Evolutionary conservation across 306 rosid species (phyloP).

Genomic region (Glycyrrhiza uralensis): DNA sequence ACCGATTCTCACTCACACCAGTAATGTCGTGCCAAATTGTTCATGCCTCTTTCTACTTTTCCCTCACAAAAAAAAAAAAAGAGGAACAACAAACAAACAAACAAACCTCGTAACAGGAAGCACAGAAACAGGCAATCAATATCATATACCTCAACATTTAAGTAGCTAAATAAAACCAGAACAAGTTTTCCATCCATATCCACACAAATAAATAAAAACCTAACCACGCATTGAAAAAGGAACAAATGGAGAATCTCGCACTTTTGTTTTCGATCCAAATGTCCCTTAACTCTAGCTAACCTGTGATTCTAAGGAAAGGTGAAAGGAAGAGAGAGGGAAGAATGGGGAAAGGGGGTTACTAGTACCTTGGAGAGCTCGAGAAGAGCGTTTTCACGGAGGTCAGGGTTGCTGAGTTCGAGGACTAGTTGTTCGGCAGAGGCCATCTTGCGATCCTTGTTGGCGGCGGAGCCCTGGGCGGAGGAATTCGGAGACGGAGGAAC

Average conservation of each 20-base stretch:
- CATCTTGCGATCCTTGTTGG: slow-evolving; percentile 55
- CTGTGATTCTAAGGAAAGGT: neutral
- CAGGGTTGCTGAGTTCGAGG: slow-evolving; percentile 45
- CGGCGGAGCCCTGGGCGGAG: slow-evolving; percentile 28
- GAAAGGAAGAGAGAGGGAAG: neutral
- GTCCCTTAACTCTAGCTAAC: neutral
- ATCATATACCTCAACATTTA: neutral
- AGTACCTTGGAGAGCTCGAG: slow-evolving; percentile 46
- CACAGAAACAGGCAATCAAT: neutral
- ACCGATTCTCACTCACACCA: neutral
- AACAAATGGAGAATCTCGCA: neutral
- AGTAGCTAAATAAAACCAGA: neutral
- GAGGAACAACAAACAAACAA: neutral
- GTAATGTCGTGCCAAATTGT: neutral
- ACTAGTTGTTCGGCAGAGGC: slow-evolving; percentile 64
- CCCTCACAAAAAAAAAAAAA: neutral
- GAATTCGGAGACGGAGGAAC: neutral
- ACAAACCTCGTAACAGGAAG: neutral
- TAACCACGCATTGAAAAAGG: neutral
- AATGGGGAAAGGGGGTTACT: neutral
- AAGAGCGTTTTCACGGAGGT: slow-evolving; percentile 49
- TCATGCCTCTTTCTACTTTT: neutral
- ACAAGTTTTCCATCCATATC: neutral
- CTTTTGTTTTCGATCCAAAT: neutral
- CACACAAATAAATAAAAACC: neutral